These are phyloP conservation scores for Pyronema omphalodes DNA, from an alignment of 495 filamentous ascomycete species.

Conservation along the genomic window DNA sequence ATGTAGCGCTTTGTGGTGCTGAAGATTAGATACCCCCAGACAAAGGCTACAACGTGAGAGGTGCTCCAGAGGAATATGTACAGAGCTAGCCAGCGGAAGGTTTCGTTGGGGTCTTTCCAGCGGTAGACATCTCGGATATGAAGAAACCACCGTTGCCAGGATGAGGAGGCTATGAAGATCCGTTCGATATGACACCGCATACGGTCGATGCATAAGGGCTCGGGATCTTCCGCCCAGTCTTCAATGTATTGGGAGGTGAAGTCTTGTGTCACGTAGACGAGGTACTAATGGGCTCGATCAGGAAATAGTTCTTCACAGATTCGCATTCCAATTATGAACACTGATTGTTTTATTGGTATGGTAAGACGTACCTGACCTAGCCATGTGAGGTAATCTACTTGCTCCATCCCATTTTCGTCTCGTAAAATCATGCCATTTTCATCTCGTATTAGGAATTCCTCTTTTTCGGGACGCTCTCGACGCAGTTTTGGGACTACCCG, in stretches of 20 bases:
- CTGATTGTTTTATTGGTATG: neutral
- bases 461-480: slow-evolving; percentile 18
- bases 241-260: slow-evolving; percentile 31
- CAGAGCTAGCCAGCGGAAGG: slow-evolving; percentile 16
- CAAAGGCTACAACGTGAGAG: slow-evolving; percentile 26
- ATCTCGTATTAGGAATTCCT: slow-evolving; percentile 21
- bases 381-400: slow-evolving; percentile 27
- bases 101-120: slow-evolving; percentile 28
- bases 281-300: slow-evolving; percentile 19
- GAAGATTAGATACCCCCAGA: slow-evolving; percentile 26
- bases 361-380: slow-evolving; percentile 25
- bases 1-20: slow-evolving; percentile 26
- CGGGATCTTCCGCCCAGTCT: slow-evolving; percentile 26
- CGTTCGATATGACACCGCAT: slow-evolving; percentile 27
- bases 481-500: slow-evolving; percentile 23
- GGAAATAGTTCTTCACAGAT: neutral
- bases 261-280: slow-evolving; percentile 27
- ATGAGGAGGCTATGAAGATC: slow-evolving; percentile 29
- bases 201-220: slow-evolving; percentile 25
- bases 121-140: slow-evolving; percentile 28
- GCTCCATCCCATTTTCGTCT: slow-evolving; percentile 4
- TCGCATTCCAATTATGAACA: slow-evolving; percentile 1
- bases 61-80: slow-evolving; percentile 27
- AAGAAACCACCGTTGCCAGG: slow-evolving; percentile 29
- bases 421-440: slow-evolving; percentile 8